phyloP scores from a whole-genome alignment of 2,329 filamentous ascomycete genomes.

The Fonsecaea erecta region DNA sequence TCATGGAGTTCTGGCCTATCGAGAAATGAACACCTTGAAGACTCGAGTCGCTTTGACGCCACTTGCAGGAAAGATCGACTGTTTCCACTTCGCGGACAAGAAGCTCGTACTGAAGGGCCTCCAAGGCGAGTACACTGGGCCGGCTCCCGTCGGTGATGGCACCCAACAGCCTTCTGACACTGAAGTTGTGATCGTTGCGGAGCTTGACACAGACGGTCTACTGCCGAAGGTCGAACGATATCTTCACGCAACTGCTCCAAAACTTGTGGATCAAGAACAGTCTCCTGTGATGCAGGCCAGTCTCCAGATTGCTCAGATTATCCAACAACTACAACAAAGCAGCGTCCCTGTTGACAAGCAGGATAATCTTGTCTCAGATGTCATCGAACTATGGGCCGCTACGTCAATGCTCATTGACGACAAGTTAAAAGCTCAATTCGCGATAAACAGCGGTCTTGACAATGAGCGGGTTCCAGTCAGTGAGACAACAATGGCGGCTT shows the following conservation, averaged over 20 bases:
- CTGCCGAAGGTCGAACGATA: slow-evolving; percentile 59
- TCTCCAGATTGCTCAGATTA: slow-evolving; percentile 15
- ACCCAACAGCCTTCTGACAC: neutral
- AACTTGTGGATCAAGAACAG: slow-evolving; percentile 49
- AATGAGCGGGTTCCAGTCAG: slow-evolving; percentile 40
- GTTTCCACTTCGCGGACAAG: slow-evolving; percentile 60
- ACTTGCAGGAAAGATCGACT: slow-evolving; percentile 57
- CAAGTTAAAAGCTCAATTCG: slow-evolving; percentile 56
- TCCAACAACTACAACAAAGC: slow-evolving; percentile 16
- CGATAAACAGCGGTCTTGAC: slow-evolving; percentile 47
- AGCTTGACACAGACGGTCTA: slow-evolving; percentile 48
- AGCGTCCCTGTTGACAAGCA: slow-evolving; percentile 31
- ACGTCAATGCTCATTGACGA: slow-evolving; percentile 55
- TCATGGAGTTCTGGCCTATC: slow-evolving; percentile 59
- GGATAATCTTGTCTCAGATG: slow-evolving; percentile 56
- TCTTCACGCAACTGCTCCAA: slow-evolving; percentile 55
- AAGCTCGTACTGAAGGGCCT: slow-evolving; percentile 53
- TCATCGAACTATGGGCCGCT: slow-evolving; percentile 61
- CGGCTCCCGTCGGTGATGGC: neutral
- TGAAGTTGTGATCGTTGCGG: slow-evolving; percentile 53
- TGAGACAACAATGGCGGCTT: slow-evolving; percentile 46
- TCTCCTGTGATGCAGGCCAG: slow-evolving; percentile 52
- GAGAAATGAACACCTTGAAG: slow-evolving; percentile 38
- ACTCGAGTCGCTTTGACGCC: slow-evolving; percentile 39
- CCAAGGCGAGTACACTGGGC: neutral